These are phyloP conservation scores for Backusella parvicylindrica DNA, from an alignment of 192 early-diverging fungal genomes.

Conservation along the genomic window DNA sequence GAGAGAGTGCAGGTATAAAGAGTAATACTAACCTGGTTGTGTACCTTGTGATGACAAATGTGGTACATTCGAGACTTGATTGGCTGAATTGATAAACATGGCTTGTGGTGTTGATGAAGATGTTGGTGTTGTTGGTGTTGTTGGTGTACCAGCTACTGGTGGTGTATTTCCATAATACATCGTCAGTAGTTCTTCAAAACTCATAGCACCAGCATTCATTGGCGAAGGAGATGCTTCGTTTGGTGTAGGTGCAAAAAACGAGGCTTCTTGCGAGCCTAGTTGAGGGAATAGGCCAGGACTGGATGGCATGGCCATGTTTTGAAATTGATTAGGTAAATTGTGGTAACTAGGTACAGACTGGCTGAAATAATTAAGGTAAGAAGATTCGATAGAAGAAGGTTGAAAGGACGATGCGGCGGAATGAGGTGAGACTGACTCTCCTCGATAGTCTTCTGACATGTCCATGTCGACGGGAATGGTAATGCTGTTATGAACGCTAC, in stretches of 20 bases:
- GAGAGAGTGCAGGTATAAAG: too few relatives aligned
- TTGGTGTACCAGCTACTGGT: neutral
- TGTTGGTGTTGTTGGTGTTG: neutral
- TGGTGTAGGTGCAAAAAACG: neutral
- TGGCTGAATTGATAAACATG: slow-evolving; percentile 1
- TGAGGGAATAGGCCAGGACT: slow-evolving; percentile 14
- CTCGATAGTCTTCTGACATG: slow-evolving; percentile 4
- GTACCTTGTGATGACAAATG: slow-evolving; percentile 3
- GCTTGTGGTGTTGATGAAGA: neutral
- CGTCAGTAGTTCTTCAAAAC: slow-evolving; percentile 23
- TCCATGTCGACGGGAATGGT: slow-evolving; percentile 18
- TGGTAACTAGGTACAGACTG: slow-evolving; percentile 15
- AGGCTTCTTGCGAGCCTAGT: neutral
- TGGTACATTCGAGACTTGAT: neutral
- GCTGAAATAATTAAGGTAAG: slow-evolving; percentile 1
- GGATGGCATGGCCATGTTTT: neutral
- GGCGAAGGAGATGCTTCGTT: slow-evolving; percentile 4
- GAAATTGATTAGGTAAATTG: slow-evolving; percentile 6
- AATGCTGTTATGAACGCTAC: slow-evolving; percentile 4
- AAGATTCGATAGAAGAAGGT: slow-evolving; percentile 13
- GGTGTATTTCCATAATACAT: slow-evolving; percentile 16
- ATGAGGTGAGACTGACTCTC: slow-evolving; percentile 1
- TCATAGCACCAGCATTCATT: slow-evolving; percentile 16
- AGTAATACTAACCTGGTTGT: neutral
- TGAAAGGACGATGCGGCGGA: slow-evolving; percentile 10